These are phyloP conservation scores for Marsdenia floribunda DNA, from an alignment of 257 asterid genomes.

Conservation along the genomic window DNA sequence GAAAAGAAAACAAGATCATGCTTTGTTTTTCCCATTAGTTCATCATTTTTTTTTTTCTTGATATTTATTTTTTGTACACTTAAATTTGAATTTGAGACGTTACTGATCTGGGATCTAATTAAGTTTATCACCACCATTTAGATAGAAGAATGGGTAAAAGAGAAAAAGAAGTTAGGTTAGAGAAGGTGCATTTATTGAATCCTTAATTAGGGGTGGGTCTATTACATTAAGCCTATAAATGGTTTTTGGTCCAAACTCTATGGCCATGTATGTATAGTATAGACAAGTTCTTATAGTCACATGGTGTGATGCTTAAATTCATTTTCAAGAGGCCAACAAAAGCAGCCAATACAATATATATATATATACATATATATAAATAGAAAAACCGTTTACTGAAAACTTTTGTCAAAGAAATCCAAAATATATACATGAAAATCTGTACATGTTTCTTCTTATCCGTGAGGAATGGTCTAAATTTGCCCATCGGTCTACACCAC, in stretches of 20 bases:
- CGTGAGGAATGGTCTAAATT: background rate
- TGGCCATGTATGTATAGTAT: background rate
- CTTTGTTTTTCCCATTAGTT: too few relatives aligned
- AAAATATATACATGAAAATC: background rate
- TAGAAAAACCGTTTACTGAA: background rate
- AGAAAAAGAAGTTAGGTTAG: background rate
- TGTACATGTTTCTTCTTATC: background rate
- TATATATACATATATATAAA: too few relatives aligned
- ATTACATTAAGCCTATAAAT: background rate
- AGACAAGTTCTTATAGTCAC: constrained; percentile 20
- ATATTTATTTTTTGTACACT: too few relatives aligned
- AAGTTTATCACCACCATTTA: too few relatives aligned
- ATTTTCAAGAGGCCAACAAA: background rate
- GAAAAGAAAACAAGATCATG: too few relatives aligned
- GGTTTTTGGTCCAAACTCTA: constrained; percentile 25
- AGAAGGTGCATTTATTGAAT: background rate
- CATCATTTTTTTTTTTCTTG: too few relatives aligned
- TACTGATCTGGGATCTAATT: too few relatives aligned
- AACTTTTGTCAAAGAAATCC: constrained; percentile 11
- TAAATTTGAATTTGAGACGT: too few relatives aligned
- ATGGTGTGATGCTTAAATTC: constrained; percentile 1
- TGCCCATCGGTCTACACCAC: constrained; percentile 8
- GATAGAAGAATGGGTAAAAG: background rate
- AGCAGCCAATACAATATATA: constrained; percentile 2
- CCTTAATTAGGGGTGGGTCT: background rate